These are phyloP conservation scores for Elaeis oleifera DNA, from an alignment of 202 grass and related monocot genomes.

Conservation along the genomic window DNA sequence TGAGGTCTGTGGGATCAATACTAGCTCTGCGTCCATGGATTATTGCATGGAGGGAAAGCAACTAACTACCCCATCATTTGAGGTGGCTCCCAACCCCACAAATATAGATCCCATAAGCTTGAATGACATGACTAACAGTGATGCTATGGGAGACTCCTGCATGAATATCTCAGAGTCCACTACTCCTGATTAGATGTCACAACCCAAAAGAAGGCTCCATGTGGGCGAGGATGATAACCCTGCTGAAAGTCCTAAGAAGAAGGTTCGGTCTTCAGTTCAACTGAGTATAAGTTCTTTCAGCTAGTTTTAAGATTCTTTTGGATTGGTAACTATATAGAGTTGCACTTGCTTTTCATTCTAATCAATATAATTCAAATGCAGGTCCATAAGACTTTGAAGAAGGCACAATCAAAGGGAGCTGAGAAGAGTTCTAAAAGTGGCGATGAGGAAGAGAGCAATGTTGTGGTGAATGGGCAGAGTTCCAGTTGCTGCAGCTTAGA, in stretches of 20 bases:
- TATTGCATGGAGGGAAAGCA: slow-evolving; percentile 38
- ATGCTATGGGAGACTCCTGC: slow-evolving; percentile 25
- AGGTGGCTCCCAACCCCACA: slow-evolving; percentile 34
- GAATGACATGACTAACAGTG: slow-evolving; percentile 32
- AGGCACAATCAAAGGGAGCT: slow-evolving; percentile 4
- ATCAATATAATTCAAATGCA: slow-evolving; percentile 33
- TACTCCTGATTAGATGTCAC: not conserved
- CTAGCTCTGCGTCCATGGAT: slow-evolving; percentile 25
- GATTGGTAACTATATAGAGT: slow-evolving; percentile 7
- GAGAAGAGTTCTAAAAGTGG: not conserved
- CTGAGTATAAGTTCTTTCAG: not conserved
- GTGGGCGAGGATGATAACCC: not conserved
- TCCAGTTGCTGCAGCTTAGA: slow-evolving; percentile 52
- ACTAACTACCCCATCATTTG: slow-evolving; percentile 30
- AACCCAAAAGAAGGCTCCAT: slow-evolving; percentile 20
- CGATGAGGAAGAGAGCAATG: slow-evolving; percentile 28
- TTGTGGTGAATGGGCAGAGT: slow-evolving; percentile 26
- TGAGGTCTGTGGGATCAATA: slow-evolving; percentile 34
- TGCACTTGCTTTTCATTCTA: not conserved
- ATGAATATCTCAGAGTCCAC: slow-evolving; percentile 25
- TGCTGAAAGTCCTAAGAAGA: slow-evolving; percentile 1
- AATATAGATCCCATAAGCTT: not conserved
- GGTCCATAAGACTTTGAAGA: slow-evolving; percentile 35
- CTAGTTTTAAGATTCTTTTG: not conserved
- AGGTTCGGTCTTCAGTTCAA: not conserved